Percentiles rank a stretch among this genome's conserved stretches.
Conservation (phyloP, 2,329 filamentous ascomycete genomes). For the Raffaelea arxii region DNA sequence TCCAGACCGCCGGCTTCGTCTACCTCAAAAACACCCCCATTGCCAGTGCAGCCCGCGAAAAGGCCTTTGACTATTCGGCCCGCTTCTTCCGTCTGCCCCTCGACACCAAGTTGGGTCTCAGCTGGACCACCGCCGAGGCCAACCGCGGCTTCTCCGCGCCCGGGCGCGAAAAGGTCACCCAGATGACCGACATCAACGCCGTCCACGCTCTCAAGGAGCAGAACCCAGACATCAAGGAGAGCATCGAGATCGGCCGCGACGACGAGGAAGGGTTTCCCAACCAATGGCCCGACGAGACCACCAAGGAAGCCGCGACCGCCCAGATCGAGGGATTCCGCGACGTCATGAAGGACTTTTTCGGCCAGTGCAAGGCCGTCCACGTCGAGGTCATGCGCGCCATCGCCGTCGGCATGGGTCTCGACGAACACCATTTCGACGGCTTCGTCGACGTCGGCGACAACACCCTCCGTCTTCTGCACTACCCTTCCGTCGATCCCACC, state of each 20-base stretch:
- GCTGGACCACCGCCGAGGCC: constrained; percentile 62
- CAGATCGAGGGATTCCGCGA: constrained; percentile 52
- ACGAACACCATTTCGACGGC: constrained; percentile 63
- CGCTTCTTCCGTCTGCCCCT: constrained; percentile 59
- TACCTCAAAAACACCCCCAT: constrained; percentile 79
- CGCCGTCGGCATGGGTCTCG: constrained; percentile 68
- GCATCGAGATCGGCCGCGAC: constrained; percentile 54
- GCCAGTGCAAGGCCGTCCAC: constrained; percentile 65
- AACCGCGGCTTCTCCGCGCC: constrained; percentile 65
- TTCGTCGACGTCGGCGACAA: constrained; percentile 64
- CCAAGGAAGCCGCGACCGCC: constrained; percentile 28
- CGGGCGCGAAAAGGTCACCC: constrained; percentile 62
- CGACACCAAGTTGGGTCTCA: constrained; percentile 53
- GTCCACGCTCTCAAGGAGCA: constrained; percentile 47
- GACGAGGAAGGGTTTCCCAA: constrained; percentile 56
- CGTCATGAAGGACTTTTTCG: constrained; percentile 68
- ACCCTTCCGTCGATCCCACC: constrained; percentile 56
- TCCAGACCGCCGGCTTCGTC: constrained; percentile 80
- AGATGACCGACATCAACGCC: constrained; percentile 41
- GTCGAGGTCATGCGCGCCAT: constrained; percentile 75
- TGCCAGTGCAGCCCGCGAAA: constrained; percentile 42
- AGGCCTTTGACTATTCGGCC: constrained; percentile 58
- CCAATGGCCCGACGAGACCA: constrained; percentile 57
- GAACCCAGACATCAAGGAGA: constrained; percentile 57
- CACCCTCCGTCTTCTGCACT: constrained; percentile 65